Evolutionary conservation across 2,329 filamentous ascomycete genomes (phyloP).

Genomic region (Trichoderma citrinoviride): DNA sequence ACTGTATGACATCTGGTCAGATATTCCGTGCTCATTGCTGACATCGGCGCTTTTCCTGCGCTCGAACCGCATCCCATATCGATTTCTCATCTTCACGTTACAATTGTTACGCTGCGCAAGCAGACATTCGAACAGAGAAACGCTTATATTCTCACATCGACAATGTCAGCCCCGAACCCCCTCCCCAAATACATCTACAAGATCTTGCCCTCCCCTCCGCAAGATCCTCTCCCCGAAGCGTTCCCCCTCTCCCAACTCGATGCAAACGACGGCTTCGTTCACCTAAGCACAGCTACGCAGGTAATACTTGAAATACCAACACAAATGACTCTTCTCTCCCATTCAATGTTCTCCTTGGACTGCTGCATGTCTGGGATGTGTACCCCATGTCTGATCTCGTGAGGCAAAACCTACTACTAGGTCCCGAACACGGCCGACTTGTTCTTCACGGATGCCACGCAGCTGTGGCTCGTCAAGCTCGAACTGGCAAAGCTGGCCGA

Average conservation of each 20-base stretch:
- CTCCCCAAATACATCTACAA: slow-evolving; percentile 55
- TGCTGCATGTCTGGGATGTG: too few species aligned
- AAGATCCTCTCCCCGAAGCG: slow-evolving; percentile 50
- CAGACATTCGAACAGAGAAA: background rate
- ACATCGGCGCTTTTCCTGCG: background rate
- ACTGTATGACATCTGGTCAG: background rate
- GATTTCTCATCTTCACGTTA: background rate
- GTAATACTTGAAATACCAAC: slow-evolving; percentile 32
- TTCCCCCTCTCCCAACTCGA: slow-evolving; percentile 61
- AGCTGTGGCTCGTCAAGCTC: slow-evolving; percentile 54
- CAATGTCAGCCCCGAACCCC: slow-evolving; percentile 35
- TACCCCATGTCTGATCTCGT: background rate
- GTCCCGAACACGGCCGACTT: slow-evolving; percentile 45
- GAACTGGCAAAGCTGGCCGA: slow-evolving; percentile 45
- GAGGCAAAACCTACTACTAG: slow-evolving; percentile 31
- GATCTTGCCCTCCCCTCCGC: slow-evolving; percentile 54
- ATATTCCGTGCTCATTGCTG: background rate
- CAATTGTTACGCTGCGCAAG: too few species aligned
- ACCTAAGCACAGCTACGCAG: slow-evolving; percentile 57
- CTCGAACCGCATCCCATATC: background rate
- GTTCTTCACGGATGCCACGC: slow-evolving; percentile 41
- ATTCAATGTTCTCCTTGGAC: too few species aligned
- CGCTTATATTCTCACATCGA: background rate
- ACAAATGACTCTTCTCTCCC: too few species aligned
- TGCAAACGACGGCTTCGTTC: slow-evolving; percentile 58